Percentiles rank a stretch among this genome's conserved stretches.
phyloP scores from a whole-genome alignment of 371 early-diverging fungal species.

The Parasitella parasitica region DNA sequence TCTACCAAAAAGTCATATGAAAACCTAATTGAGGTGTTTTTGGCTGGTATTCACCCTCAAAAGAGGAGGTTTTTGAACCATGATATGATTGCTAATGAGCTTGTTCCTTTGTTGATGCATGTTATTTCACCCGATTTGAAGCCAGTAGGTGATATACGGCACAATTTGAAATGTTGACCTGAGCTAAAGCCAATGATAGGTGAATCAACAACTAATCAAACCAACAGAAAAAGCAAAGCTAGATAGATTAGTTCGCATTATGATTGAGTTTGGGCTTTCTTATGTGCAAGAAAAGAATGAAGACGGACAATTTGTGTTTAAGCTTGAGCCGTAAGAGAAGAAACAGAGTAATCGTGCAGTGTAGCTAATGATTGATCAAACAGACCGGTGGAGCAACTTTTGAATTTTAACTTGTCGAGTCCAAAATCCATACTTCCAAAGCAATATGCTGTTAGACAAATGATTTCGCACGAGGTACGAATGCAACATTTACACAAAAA shows the following conservation, averaged over 20 bases:
- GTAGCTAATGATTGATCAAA: neutral
- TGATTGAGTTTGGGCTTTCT: slow-evolving; percentile 75
- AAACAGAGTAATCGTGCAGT: no score
- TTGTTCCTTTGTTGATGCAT: slow-evolving; percentile 67
- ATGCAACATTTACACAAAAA: neutral
- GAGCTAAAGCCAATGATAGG: slow-evolving; percentile 21
- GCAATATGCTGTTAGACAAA: slow-evolving; percentile 73
- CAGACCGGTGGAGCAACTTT: slow-evolving; percentile 63
- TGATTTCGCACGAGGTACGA: slow-evolving; percentile 78
- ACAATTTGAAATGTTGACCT: neutral
- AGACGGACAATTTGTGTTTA: slow-evolving; percentile 67
- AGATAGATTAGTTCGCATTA: slow-evolving; percentile 66
- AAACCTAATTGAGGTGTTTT: slow-evolving; percentile 54
- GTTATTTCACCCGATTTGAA: slow-evolving; percentile 79
- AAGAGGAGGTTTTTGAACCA: slow-evolving; percentile 52
- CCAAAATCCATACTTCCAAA: slow-evolving; percentile 52
- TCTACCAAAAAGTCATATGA: slow-evolving; percentile 57
- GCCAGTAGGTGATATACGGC: slow-evolving; percentile 51
- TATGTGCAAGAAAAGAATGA: slow-evolving; percentile 71
- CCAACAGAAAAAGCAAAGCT: slow-evolving; percentile 64
- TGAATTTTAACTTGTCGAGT: slow-evolving; percentile 39
- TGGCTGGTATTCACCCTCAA: slow-evolving; percentile 49
- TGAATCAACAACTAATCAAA: slow-evolving; percentile 73
- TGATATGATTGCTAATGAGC: slow-evolving; percentile 50
- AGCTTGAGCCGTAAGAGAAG: slow-evolving; percentile 79